Percentiles rank a stretch among this genome's conserved stretches.
Conservation (phyloP, 768 basidiomycete genomes). For the Russula earlei region DNA sequence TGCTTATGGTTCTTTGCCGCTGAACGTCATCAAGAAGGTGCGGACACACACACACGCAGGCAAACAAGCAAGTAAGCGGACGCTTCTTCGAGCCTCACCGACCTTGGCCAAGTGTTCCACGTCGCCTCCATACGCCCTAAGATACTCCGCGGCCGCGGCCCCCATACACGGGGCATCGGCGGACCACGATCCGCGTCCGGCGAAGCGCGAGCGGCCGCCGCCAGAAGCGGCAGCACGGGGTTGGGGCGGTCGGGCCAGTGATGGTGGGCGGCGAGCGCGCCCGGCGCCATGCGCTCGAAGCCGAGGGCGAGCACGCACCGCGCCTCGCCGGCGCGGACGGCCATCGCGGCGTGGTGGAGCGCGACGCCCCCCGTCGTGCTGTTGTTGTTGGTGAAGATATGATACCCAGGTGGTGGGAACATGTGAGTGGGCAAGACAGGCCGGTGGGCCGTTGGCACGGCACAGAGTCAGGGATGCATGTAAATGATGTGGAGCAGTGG, state of each 20-base stretch:
- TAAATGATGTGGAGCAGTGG: no score
- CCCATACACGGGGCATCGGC: slow-evolving; percentile 64
- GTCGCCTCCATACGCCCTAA: slow-evolving; percentile 59
- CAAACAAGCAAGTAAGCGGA: no score
- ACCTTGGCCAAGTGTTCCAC: slow-evolving; percentile 67
- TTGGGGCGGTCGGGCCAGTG: slow-evolving; percentile 45
- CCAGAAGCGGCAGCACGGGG: slow-evolving; percentile 39
- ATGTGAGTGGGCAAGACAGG: no score
- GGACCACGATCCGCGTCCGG: slow-evolving; percentile 60
- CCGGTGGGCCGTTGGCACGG: no score
- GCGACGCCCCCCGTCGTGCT: slow-evolving; percentile 79
- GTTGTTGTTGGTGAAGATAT: no score
- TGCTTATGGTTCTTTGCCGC: slow-evolving; percentile 82
- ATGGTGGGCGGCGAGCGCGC: slow-evolving; percentile 43
- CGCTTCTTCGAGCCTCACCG: slow-evolving; percentile 38
- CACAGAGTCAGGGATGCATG: no score
- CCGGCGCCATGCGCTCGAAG: slow-evolving; percentile 78
- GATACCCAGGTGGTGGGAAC: no score
- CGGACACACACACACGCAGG: no score
- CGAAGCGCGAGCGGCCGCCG: slow-evolving; percentile 37
- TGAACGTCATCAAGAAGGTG: slow-evolving; percentile 24
- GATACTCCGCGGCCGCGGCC: slow-evolving; percentile 68
- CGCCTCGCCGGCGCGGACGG: slow-evolving; percentile 57
- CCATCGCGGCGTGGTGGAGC: slow-evolving; percentile 61
- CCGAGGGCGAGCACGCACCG: slow-evolving; percentile 78